Base-by-base conservation (phyloP, 257 asterid genomes). In the Henckelia pumila region DNA sequence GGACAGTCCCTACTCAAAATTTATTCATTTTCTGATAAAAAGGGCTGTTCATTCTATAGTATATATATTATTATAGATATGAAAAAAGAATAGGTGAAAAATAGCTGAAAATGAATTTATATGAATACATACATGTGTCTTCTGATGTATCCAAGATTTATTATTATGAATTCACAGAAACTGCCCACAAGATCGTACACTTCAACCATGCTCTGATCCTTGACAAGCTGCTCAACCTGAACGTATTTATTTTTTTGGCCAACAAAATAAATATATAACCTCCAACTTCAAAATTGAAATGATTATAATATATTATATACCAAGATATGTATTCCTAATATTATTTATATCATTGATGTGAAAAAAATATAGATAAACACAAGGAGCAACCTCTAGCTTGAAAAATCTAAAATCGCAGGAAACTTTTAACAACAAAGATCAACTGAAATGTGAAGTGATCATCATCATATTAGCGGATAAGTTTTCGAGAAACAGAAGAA, bases 151-250 rank as follows among this genome's bases (percentile, higher is more conserved):
- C 78, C 76, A 63, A 92, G 78, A 40, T 79, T 83, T 23, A 80
- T 60, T 49, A 84, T 37, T 14, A 92, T 57, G 59, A 80, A 81
- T 78, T 92, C 94, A 67, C 91, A 86, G 64, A 73, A 89, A 8
- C 71, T 81, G n/a, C 79, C 83, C 32, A 92, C 67, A 33, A 86
- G 77, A 66, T 87, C 91, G 68, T 89, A 92, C n/a, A 75, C 73
- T 66, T 85, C 70, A 14, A 86, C 69, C 80, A 73, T 65, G 28
- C 56, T 66, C 72, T 87, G 81, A 59, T 92, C 98, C 80, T 65
- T 77, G 44, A 75, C 72, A 9, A 92, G 70, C 74, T 89, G 89
- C 75, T 83, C 96, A 59, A 88, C 96, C 98, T 92, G 83, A 72
- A 73, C 2, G 49, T 65, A 24, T 21, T 0, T 17, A 16, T 2